Evolutionary conservation across 768 basidiomycete genomes (phyloP), one percentile per base, ranked within the genome.

Genomic region (Mycena kentingensis): DNA sequence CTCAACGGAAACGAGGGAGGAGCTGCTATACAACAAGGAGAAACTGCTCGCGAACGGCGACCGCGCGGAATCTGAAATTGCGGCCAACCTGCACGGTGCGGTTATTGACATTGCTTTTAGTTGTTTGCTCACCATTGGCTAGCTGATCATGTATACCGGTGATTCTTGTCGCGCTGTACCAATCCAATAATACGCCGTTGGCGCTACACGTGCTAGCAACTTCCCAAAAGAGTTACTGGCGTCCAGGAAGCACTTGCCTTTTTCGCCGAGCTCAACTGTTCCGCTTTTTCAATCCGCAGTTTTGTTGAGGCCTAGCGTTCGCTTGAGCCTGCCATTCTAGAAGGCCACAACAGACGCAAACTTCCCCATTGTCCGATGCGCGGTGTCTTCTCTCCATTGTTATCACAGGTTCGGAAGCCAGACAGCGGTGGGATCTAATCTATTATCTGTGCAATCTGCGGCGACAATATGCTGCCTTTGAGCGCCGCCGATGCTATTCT

Each of bases 21-120:
- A 99, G 69, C 84, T 98, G 49, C 78, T 98, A 32, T 99, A 99
- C 75, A 98, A 98, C 80, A 99, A 99, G 71, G 97, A 98, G 80
- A 98, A 98, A 71, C 81, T 99, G 49, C 81, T 99, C 27, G 86
- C 93, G 22, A 98, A 96, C 64, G 96, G 97, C 49, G 97, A 98
- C 75, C 77, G 91, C 61, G 92, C 93, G 51, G 97, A 99, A 71
- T 92, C 95, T 24, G 97, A 98, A 74, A 93, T 99, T 64, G 95
- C 95, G 49, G 95, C 97, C 39, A 98, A 98, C 71, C 72, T 93
- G 57, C 78, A 90, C 65, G 75, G 90, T 91, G 67, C 36, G 36
- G 36, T 27, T 38, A 36, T 55, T 49, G 31, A 27, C 29, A 46
- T 18, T 63, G 51, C 57, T 56, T 58, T 58, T 35, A 29, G 38